Percentiles rank a stretch among this genome's conserved stretches.
phyloP scores from a whole-genome alignment of 2,329 filamentous ascomycete species.

The Dothidotthia symphoricarpi region DNA sequence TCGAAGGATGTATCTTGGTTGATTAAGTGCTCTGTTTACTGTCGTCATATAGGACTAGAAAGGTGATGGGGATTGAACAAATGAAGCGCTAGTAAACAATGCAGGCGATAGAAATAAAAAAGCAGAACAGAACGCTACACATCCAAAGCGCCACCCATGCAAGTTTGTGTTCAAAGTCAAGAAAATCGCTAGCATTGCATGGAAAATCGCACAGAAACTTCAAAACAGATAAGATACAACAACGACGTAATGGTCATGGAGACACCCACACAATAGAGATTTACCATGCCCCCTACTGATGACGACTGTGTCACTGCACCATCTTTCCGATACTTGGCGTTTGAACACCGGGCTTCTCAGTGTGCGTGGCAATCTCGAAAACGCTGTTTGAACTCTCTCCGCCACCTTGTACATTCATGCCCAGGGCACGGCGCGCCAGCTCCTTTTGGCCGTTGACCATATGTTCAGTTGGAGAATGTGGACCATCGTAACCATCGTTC shows the following conservation, averaged over 20 bases:
- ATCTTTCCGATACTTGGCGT: conserved; percentile 38
- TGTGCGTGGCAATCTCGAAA: conserved; percentile 41
- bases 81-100: conserved; percentile 1
- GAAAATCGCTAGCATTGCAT: neutral
- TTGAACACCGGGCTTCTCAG: conserved; percentile 43
- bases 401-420: conserved; percentile 40
- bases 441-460: conserved; percentile 36
- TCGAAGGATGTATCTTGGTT: too few relatives aligned
- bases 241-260: neutral
- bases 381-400: conserved; percentile 42
- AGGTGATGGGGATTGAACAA: neutral
- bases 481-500: conserved; percentile 26
- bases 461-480: conserved; percentile 26
- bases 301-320: conserved; percentile 9
- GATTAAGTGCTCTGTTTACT: too few relatives aligned
- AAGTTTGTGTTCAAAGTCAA: neutral
- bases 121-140: neutral
- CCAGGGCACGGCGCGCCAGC: conserved; percentile 39
- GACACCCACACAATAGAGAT: too few relatives aligned
- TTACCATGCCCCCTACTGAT: too few relatives aligned
- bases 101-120: conserved; percentile 1
- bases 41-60: too few relatives aligned
- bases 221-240: conserved; percentile 1
- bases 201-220: neutral
- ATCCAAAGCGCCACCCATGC: conserved; percentile 8